Evolutionary conservation across 306 rosid species (phyloP), one percentile per base, ranked within the genome.

Genomic region (Pyrus communis): DNA sequence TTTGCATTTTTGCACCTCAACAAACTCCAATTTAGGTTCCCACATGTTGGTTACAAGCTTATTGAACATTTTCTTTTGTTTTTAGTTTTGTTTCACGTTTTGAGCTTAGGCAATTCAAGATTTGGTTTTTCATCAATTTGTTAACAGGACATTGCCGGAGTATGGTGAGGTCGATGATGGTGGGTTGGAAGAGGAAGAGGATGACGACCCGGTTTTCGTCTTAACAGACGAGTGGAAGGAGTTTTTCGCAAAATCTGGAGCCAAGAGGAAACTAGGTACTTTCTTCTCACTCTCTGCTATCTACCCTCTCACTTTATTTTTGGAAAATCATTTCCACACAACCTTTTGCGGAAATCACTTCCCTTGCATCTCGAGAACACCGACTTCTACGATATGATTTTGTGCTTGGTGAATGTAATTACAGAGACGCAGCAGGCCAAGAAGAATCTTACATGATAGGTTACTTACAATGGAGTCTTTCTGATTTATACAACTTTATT

Each of bases 221-320:
- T 82, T 91, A n/a, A 86, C 92, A 23, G 94, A 91, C 71, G 92
- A 89, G 69, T 91, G 97, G 94, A 91, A 79, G 76, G 97, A 91
- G 19, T 89, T 91, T 81, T 91, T 91, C 78, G 94, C 92, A 5
- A 80, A 87, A 85, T 86, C 94, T 61, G 94, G 89, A 83, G 93
- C 89, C 15, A 86, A 81, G 80, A 87, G 92, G 77, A 88, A 79
- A 82, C 84, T 76, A 65, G 89, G 97, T 91, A 75, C 49, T 22
- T 27, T 13, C 5, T 59, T 57, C 28, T n/a, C 27, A 4, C 59
- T 49, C 67, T 77, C 67, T 80, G 27, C 67, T 64, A 43, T 19
- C 14, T 22, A 22, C 60, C 23, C 58, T 5, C 61, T 74, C 38
- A 5, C 38, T 18, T 69, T n/a, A 1, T 15, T 12, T 70, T 15